Percentiles rank a stretch among this genome's conserved stretches.
Conservation (phyloP, 1,284 basidiomycete species). For the Apiotrichum gamsii region DNA sequence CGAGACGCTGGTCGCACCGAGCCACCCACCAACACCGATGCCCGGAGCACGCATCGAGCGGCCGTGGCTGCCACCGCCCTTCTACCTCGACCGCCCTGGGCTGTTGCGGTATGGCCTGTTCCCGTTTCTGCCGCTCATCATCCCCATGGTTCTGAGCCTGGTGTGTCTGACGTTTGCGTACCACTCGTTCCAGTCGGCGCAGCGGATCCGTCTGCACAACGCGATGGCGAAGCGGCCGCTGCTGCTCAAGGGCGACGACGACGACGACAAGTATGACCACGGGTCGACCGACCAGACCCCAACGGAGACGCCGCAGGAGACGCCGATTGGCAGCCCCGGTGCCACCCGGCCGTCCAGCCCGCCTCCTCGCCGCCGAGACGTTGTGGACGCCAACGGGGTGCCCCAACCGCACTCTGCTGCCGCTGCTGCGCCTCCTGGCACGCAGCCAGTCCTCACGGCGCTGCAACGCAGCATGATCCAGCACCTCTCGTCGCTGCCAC, state of each 20-base stretch:
- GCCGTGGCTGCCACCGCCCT: constrained; percentile 30
- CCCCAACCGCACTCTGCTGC: too few relatives aligned
- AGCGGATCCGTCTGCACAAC: constrained; percentile 6
- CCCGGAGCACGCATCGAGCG: not conserved
- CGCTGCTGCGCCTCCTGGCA: too few relatives aligned
- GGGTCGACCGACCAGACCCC: not conserved
- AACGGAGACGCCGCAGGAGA: not conserved
- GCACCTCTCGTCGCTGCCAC: constrained; percentile 27
- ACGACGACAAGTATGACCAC: not conserved
- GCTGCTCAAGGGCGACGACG: not conserved
- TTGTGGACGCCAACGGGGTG: too few relatives aligned
- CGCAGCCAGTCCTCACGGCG: constrained; percentile 26
- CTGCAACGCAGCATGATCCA: constrained; percentile 31
- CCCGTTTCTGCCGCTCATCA: constrained; percentile 26
- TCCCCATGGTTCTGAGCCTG: constrained; percentile 28
- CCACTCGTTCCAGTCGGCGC: constrained; percentile 31
- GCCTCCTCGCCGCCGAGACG: too few relatives aligned
- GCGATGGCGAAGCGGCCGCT: not conserved
- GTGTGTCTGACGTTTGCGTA: constrained; percentile 27
- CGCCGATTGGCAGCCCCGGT: not conserved
- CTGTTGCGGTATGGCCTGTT: constrained; percentile 35
- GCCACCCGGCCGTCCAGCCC: too few relatives aligned
- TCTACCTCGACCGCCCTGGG: constrained; percentile 24
- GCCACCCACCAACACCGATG: constrained; percentile 2
- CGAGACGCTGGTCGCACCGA: constrained; percentile 10